Percentiles rank a stretch among this genome's conserved stretches.
Evolutionary conservation across 306 rosid species (phyloP).

Genomic region (Hippophae tibetana): DNA sequence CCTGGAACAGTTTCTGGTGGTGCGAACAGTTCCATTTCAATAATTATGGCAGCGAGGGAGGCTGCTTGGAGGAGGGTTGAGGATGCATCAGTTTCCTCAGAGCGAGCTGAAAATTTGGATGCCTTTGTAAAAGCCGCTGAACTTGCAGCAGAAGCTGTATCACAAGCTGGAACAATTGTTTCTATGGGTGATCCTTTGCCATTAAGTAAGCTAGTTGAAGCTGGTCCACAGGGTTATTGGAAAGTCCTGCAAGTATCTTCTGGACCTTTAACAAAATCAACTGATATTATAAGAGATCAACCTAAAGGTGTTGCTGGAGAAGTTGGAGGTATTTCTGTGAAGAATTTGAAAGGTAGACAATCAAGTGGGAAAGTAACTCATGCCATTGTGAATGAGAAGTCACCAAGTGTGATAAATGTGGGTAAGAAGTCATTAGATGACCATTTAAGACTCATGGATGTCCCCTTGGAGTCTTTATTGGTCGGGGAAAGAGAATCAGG

Average conservation of each 20-base stretch:
- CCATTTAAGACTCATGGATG: slow-evolving; percentile 32
- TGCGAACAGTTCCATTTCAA: slow-evolving; percentile 43
- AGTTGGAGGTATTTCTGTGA: slow-evolving; percentile 29
- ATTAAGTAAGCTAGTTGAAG: slow-evolving; percentile 47
- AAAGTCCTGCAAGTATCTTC: slow-evolving; percentile 34
- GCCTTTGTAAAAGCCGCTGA: slow-evolving; percentile 95
- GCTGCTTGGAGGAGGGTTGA: slow-evolving; percentile 73
- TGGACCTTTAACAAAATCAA: slow-evolving; percentile 35
- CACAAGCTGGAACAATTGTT: slow-evolving; percentile 91
- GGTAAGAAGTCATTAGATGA: slow-evolving; percentile 31
- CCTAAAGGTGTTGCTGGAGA: slow-evolving; percentile 29
- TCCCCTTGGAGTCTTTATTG: slow-evolving; percentile 20
- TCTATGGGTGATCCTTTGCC: slow-evolving; percentile 79
- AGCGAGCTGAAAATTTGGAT: slow-evolving; percentile 90
- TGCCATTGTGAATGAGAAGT: slow-evolving; percentile 28
- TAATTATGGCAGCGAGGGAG: slow-evolving; percentile 67
- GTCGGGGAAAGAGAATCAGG: slow-evolving; percentile 26
- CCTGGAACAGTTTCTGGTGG: slow-evolving; percentile 33
- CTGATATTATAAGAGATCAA: slow-evolving; percentile 31
- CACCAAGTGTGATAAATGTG: slow-evolving; percentile 25
- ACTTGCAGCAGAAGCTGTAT: slow-evolving; percentile 96
- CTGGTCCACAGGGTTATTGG: slow-evolving; percentile 70
- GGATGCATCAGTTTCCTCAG: slow-evolving; percentile 82
- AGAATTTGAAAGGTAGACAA: slow-evolving; percentile 19
- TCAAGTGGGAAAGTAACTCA: slow-evolving; percentile 33